Evolutionary conservation across 116 monocot species (phyloP).

Genomic region (Phalaenopsis hybrid): DNA sequence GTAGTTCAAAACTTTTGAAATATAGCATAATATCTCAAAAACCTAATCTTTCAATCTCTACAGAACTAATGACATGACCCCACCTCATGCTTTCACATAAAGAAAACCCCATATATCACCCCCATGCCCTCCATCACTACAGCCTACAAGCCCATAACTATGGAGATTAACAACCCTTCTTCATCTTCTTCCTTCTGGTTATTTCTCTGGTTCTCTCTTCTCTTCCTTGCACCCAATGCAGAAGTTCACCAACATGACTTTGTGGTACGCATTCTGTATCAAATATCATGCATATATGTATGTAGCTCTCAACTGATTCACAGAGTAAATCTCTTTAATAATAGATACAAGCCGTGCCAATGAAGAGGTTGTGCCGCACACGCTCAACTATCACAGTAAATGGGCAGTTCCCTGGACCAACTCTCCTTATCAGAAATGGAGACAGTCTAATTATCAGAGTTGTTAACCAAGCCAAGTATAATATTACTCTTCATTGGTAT

Average conservation of each 20-base stretch:
- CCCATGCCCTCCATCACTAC: too few species aligned
- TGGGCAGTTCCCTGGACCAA: conserved; percentile 44
- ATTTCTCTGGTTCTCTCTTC: not conserved
- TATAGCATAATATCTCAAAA: too few species aligned
- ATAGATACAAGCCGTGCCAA: conserved; percentile 19
- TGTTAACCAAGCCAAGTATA: conserved; percentile 36
- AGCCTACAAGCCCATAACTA: too few species aligned
- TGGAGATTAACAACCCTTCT: too few species aligned
- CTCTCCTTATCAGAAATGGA: conserved; percentile 30
- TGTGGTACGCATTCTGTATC: not conserved
- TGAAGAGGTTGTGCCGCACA: conserved; percentile 56
- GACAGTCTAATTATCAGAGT: conserved; percentile 36
- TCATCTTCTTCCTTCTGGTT: not conserved
- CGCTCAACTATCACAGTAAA: conserved; percentile 42
- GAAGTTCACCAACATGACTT: conserved; percentile 4
- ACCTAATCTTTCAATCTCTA: too few species aligned
- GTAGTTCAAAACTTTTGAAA: too few species aligned
- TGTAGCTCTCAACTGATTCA: not conserved
- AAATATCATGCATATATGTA: not conserved
- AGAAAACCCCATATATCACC: too few species aligned
- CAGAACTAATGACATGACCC: too few species aligned
- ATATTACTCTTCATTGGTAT: conserved; percentile 50
- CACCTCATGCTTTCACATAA: too few species aligned
- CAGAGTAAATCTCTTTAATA: not conserved
- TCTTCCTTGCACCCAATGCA: not conserved